Conservation (phyloP, 2,329 filamentous ascomycete genomes). For the Aspergillus awamori region DNA sequence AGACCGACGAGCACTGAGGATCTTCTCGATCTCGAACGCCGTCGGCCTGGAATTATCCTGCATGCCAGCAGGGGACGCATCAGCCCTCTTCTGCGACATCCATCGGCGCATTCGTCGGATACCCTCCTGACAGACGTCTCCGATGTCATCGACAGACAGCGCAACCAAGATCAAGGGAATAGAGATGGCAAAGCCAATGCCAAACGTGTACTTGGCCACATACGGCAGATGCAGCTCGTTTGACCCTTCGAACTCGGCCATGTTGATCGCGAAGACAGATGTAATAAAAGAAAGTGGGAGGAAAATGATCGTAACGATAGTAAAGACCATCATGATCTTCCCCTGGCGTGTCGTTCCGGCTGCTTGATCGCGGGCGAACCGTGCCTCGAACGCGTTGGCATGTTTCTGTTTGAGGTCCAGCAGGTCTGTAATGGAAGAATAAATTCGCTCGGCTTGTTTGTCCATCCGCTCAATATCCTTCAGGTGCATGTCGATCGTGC, state of each 20-base stretch:
- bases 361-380: conserved; percentile 61
- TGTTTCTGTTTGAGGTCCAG: conserved; percentile 71
- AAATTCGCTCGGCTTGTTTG: conserved; percentile 63
- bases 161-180: conserved; percentile 54
- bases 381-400: conserved; percentile 67
- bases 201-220: conserved; percentile 60
- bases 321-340: conserved; percentile 62
- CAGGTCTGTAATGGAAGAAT: conserved; percentile 62
- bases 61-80: background rate
- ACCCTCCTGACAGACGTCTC: conserved; percentile 33
- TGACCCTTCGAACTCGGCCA: conserved; percentile 47
- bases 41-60: conserved; percentile 10
- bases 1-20: conserved; percentile 27
- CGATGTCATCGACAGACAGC: conserved; percentile 49
- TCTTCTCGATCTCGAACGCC: conserved; percentile 32
- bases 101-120: conserved; percentile 28
- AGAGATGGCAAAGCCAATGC: conserved; percentile 57
- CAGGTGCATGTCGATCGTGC: conserved; percentile 59
- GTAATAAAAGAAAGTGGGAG: conserved; percentile 60
- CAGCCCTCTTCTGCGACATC: conserved; percentile 19
- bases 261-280: conserved; percentile 59
- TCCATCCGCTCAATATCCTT: conserved; percentile 67
- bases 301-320: conserved; percentile 62
- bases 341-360: conserved; percentile 61
- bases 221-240: conserved; percentile 50